Percentiles rank a stretch among this genome's conserved stretches.
These are phyloP conservation scores for Colletotrichum australisinense DNA, from an alignment of 2,329 filamentous ascomycete species.

Conservation along the genomic window DNA sequence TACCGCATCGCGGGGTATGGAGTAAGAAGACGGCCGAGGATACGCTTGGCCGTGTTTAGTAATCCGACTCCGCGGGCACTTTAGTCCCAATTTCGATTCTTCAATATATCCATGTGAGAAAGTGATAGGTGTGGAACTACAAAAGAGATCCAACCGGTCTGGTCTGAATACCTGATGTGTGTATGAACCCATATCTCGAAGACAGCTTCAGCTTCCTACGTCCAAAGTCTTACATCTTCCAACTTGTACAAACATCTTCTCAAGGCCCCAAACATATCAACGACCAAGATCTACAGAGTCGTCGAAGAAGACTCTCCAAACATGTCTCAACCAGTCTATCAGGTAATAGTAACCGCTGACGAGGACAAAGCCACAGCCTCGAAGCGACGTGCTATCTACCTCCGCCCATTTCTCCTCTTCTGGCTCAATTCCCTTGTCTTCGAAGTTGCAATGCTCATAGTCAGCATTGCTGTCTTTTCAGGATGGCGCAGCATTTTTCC, in stretches of 20 bases:
- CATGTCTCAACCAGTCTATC: background rate
- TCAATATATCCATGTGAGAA: too few species aligned
- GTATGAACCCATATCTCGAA: too few species aligned
- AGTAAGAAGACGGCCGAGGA: too few species aligned
- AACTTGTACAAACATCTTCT: background rate
- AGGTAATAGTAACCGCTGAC: background rate
- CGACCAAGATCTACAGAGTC: background rate
- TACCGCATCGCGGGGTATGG: too few species aligned
- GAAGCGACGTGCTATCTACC: background rate
- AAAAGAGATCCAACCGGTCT: too few species aligned
- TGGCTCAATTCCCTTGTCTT: slow-evolving; percentile 7
- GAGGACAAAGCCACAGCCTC: background rate
- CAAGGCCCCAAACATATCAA: background rate
- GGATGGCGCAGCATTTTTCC: background rate
- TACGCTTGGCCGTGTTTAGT: too few species aligned
- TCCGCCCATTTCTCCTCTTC: background rate
- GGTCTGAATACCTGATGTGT: too few species aligned
- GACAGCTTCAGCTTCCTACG: background rate
- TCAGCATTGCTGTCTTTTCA: background rate
- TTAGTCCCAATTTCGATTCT: too few species aligned
- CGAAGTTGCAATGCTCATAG: background rate
- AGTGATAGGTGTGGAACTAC: too few species aligned
- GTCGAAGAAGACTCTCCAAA: background rate
- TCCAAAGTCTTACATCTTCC: background rate
- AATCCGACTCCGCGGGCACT: too few species aligned